Evolutionary conservation across 176 grass and related monocot genomes (phyloP), one percentile per base, ranked within the genome.

Genomic region (Tillandsia fasciculata): DNA sequence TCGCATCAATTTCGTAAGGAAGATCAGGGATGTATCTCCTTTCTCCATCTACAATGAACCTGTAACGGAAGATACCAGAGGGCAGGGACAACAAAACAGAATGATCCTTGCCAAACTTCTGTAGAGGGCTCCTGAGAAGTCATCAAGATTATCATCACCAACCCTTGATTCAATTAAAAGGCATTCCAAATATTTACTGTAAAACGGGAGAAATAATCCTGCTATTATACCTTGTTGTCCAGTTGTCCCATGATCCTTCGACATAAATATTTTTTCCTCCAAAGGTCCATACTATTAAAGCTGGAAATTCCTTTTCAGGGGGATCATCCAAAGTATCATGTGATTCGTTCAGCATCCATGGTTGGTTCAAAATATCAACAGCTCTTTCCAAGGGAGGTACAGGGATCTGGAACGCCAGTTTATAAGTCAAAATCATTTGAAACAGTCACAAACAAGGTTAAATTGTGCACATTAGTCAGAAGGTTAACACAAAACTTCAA

Each of bases 201-300:
- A 20, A 63, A 63, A 63, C 64, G 49, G 52, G 68, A 75, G 22
- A 28, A 27, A 52, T 28, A 27, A 12, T 26, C 18, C 13, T 1
- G 51, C 10, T 49, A 50, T 4, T 74, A 28, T 83, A 94, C 90
- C 90, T 90, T 78, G 95, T 81, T 83, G 75, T 94, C 95, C 95
- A 99, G 58, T 94, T 87, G 81, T 99, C 95, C 95, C 95, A 99
- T 68, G 95, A 99, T 75, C 95, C 95, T 86, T 99, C 95, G 70
- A 99, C 95, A 68, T 74, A 81, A 58, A 94, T 84, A 77, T 50
- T 81, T 20, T 84, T 90, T 77, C 95, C 95, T 70, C 90, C 95
- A 63, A 87, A 78, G 52, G 87, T 94, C 95, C 95, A 99, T 51
- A 90, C 87, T 23, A 99, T 78, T 66, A 99, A 82, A 76, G 79